Conservation (phyloP, 1,284 basidiomycete genomes). For the Gymnopus androsaceus region DNA sequence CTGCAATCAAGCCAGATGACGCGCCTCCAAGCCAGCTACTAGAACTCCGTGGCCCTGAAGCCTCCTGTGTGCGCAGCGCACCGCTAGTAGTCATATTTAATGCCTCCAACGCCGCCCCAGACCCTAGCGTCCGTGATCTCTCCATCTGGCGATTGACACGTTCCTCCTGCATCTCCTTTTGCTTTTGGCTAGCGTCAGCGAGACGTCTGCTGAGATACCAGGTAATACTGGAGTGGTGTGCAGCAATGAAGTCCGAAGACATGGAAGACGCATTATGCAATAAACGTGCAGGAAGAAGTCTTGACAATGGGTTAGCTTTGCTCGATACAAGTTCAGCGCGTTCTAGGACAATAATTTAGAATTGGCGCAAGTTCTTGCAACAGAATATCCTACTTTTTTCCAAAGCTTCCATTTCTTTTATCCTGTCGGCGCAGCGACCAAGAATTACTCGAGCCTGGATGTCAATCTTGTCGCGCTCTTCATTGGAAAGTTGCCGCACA, state of each 20-base stretch:
- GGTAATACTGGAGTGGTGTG: constrained; percentile 82
- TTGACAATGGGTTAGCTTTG: constrained; percentile 60
- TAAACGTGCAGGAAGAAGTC: constrained; percentile 67
- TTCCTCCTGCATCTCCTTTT: constrained; percentile 88
- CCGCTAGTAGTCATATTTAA: constrained; percentile 40
- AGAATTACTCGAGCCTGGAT: constrained; percentile 83
- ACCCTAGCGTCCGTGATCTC: constrained; percentile 76
- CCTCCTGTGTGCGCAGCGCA: constrained; percentile 19
- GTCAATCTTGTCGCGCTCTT: constrained; percentile 90
- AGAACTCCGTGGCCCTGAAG: constrained; percentile 18
- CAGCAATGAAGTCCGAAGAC: constrained; percentile 72
- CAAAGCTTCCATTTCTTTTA: constrained; percentile 81
- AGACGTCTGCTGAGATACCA: constrained; percentile 83
- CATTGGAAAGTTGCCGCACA: constrained; percentile 75
- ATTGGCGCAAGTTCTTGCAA: background rate
- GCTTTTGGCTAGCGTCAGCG: constrained; percentile 73
- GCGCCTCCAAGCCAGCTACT: constrained; percentile 68
- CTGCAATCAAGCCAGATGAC: constrained; percentile 61
- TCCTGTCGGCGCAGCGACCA: constrained; percentile 78
- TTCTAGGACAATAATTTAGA: constrained; percentile 43
- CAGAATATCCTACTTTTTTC: constrained; percentile 70
- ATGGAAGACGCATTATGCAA: constrained; percentile 58
- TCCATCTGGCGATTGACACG: constrained; percentile 82
- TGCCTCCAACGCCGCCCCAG: constrained; percentile 62
- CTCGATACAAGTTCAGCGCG: constrained; percentile 65